Conservation (phyloP, 2,329 filamentous ascomycete genomes). For the Biscogniauxia mediterranea region DNA sequence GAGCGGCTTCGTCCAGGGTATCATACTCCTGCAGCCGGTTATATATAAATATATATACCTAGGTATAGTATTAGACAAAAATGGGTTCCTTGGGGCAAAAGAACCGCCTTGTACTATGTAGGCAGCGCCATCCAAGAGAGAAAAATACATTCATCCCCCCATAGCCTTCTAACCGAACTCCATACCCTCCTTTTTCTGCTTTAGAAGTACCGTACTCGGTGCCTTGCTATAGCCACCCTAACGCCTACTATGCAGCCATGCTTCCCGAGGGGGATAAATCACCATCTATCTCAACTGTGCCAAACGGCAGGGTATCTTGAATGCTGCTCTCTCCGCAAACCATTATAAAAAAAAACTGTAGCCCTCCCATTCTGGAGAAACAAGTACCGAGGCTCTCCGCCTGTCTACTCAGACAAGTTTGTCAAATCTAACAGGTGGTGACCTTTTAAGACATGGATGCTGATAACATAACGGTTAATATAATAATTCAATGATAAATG, state of each 20-base stretch:
- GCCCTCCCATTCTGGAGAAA: background rate
- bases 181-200: background rate
- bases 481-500: background rate
- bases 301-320: background rate
- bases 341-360: background rate
- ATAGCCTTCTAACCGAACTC: background rate
- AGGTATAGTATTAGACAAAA: background rate
- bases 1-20: background rate
- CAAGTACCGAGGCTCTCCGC: background rate
- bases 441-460: background rate
- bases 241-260: slow-evolving; percentile 3
- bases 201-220: background rate
- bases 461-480: background rate
- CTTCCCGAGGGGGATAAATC: background rate
- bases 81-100: background rate
- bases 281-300: background rate
- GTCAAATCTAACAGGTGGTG: background rate
- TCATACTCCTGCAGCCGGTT: background rate
- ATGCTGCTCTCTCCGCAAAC: background rate
- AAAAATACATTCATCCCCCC: background rate
- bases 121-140: background rate
- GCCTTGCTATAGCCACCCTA: background rate
- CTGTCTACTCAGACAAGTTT: background rate
- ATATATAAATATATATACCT: background rate
- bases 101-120: background rate